phyloP scores from a whole-genome alignment of 176 grass and related monocot genomes.

The Oryza meyeriana region DNA sequence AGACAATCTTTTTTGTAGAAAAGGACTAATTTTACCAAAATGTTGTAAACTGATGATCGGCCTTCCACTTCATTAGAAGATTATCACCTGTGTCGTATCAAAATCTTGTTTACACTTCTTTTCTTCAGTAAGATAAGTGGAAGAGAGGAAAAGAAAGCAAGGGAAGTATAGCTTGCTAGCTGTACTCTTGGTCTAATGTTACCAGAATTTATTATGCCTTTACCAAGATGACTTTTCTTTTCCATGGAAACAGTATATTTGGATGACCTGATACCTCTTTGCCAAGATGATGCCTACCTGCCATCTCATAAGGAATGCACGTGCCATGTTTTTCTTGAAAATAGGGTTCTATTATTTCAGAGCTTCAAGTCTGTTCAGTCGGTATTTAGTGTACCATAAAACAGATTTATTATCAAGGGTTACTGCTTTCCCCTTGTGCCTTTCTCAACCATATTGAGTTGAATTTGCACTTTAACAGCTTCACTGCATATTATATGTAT shows the following conservation, averaged over 20 bases:
- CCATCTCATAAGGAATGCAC: background rate
- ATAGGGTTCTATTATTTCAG: background rate
- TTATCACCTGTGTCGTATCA: background rate
- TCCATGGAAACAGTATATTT: background rate
- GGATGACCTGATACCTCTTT: background rate
- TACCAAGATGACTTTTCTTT: background rate
- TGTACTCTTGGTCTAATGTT: background rate
- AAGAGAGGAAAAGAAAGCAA: background rate
- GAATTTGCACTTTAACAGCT: conserved; percentile 9
- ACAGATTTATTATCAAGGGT: background rate
- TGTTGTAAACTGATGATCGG: background rate
- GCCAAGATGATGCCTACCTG: background rate
- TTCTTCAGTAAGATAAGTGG: background rate
- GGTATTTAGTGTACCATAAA: background rate
- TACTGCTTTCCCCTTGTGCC: background rate
- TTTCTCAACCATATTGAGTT: background rate
- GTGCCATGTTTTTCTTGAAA: background rate
- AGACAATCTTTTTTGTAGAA: background rate
- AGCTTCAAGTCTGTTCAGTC: background rate
- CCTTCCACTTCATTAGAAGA: background rate
- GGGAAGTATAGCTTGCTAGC: background rate
- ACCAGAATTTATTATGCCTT: background rate
- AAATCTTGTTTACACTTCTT: background rate
- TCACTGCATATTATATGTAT: conserved; percentile 17
- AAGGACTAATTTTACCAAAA: background rate